Base-by-base conservation (phyloP, 306 rosid genomes). In the Cucurbita maxima region DNA sequence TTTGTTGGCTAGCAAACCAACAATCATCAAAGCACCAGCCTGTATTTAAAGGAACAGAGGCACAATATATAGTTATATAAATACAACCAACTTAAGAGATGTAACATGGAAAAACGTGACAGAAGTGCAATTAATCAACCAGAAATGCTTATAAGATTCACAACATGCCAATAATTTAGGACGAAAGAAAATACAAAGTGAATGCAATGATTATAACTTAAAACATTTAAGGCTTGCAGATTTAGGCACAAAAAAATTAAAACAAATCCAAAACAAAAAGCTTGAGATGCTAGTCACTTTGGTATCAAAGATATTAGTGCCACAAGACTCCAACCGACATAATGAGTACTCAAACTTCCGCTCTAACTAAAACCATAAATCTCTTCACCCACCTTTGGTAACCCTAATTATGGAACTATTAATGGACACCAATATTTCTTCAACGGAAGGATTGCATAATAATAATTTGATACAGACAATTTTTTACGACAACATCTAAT, bases 1-100 rank as follows among this genome's bases (percentile, higher is more conserved):
- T 85, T 84, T 94, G 72, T 77, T 90, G 22, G 86, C 96, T 48
- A 94, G 88, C 80, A 90, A 75, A 73, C 94, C 92, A 81, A 90
- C 78, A 75, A 94, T 87, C 96, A 94, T 90, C 86, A 94, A 62
- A 64, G 96, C 92, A 73, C 94, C 92, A 68, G 98, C 98, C 98
- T 94, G 71, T 56, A 78, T 45, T 76, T 22, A 75, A 75, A 66
- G 75, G 25, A 58, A 47, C 62, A 10, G 44, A 14, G 10, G 18
- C 73, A 77, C 15, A 73, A 20, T 20, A 15, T 73, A 67, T 64
- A 67, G 40, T 59, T 36, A 48, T 56, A 22, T 40, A 58, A 58
- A 73, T 20, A 56, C n/a, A 38, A 53, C 69, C 54, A 34, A 67
- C 14, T 41, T 15, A 74, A 38, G 44, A 11, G 14, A 57, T 54